Conservation (phyloP, 2,329 filamentous ascomycete species). For the Graphilbum fragrans region DNA sequence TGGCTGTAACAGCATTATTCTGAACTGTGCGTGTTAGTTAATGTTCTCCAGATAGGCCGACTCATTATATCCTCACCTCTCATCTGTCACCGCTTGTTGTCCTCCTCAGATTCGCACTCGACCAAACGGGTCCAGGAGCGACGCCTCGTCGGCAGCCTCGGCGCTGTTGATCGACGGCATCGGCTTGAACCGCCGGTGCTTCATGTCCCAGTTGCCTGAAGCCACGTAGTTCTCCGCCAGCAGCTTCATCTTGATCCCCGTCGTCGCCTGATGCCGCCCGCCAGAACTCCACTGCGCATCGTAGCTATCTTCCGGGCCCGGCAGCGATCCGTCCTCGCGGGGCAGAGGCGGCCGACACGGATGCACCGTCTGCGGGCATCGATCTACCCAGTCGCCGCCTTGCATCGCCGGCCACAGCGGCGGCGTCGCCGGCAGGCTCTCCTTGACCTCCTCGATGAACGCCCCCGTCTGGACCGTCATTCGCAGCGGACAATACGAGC, state of each 20-base stretch:
- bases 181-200: not conserved
- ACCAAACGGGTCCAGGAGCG: too few relatives aligned
- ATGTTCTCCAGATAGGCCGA: too few relatives aligned
- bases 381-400: too few relatives aligned
- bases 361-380: not conserved
- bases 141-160: too few relatives aligned
- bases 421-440: not conserved
- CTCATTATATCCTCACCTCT: too few relatives aligned
- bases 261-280: not conserved
- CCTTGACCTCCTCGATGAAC: not conserved
- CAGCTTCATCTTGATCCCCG: not conserved
- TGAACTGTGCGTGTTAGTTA: too few relatives aligned
- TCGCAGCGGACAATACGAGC: not conserved
- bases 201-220: not conserved
- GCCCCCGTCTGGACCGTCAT: not conserved
- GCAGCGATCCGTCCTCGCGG: not conserved
- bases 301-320: not conserved
- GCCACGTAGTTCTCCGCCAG: not conserved
- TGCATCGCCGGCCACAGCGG: too few relatives aligned
- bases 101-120: too few relatives aligned
- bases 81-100: too few relatives aligned
- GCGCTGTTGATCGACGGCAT: not conserved
- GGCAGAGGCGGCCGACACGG: not conserved
- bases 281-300: too few relatives aligned
- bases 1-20: too few relatives aligned